Percentiles rank a stretch among this genome's conserved stretches.
phyloP scores from a whole-genome alignment of 306 rosid genomes.

The Pueraria montana region DNA sequence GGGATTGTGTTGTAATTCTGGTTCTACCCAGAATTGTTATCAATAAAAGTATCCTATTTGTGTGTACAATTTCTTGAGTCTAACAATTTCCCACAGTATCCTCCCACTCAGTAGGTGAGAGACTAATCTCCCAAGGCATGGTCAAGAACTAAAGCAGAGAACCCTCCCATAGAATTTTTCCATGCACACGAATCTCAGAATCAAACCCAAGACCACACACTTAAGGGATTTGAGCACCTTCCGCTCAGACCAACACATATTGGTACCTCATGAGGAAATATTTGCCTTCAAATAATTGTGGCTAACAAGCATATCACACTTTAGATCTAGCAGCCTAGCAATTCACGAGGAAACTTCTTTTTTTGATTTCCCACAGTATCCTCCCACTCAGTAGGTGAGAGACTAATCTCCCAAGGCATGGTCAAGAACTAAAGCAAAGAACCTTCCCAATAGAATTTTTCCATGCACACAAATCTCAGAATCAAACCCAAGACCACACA shows the following conservation, averaged over 20 bases:
- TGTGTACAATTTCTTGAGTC: too few relatives aligned
- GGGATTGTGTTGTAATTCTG: too few relatives aligned
- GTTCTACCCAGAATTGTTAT: too few relatives aligned
- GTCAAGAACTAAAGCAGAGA: background rate
- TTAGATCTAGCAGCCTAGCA: conserved; percentile 13
- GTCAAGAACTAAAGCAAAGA: background rate
- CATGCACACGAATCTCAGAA: background rate
- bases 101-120: background rate
- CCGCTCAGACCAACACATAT: background rate
- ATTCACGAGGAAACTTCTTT: background rate
- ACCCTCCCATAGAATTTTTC: background rate
- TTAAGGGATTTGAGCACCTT: background rate
- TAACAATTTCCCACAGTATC: conserved; percentile 12
- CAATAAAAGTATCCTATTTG: too few relatives aligned
- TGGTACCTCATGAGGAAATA: background rate
- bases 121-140: background rate
- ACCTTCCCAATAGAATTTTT: background rate
- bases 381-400: background rate
- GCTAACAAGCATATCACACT: conserved; percentile 33
- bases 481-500: background rate
- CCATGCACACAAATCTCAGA: background rate
- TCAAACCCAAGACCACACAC: background rate
- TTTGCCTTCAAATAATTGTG: background rate
- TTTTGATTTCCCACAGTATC: background rate
- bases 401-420: background rate